Base-by-base conservation (phyloP, 345 rosid species). In the Viola odorata region DNA sequence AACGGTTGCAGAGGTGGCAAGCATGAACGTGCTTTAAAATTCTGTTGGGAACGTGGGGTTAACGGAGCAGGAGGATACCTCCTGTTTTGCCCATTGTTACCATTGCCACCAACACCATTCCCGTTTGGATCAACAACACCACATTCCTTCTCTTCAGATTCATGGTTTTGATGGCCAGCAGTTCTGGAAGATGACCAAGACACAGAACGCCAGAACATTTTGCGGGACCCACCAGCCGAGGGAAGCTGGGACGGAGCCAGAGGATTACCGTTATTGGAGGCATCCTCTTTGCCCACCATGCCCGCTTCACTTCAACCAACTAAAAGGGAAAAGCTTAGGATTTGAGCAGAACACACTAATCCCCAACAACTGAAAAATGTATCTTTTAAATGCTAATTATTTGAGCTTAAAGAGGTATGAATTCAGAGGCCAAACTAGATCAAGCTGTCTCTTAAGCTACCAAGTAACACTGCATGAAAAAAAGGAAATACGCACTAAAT, bases 181-280 rank as follows among this genome's bases (percentile, higher is more conserved):
- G 95, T 88, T 58, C 99, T 82, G 45, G 97, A 88, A 50, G 97
- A 77, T 7, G 99, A 95, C 99, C 99, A 95, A 6, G 99, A 95
- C 1, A 91, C 96, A 3, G 97, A 95, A 10, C 97, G 85, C 95
- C 95, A 91, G 74, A 82, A 95, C 91, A 85, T 75, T 78, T 80
- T 88, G 73, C 81, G 78, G 57, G 88, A 75, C 45, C 85, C 79
- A 57, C 58, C 58, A 50, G 63, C 63, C 8, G 75, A 44, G 0
- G 95, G 73, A 73, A 78, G 71, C 71, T 74, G 86, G 68, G 78
- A 60, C 41, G 78, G 73, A 69, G 80, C 76, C 68, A 63, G 79
- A 50, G 80, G 73, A 72, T 78, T 88, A 60, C 73, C 68, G 51
- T 79, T 88, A 60, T 71, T 69, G 51, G 77, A 47, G 61, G 72